Percentiles rank a stretch among this genome's conserved stretches.
Conservation (phyloP, 2,329 filamentous ascomycete genomes). For the Teratosphaeria zuluensis region DNA sequence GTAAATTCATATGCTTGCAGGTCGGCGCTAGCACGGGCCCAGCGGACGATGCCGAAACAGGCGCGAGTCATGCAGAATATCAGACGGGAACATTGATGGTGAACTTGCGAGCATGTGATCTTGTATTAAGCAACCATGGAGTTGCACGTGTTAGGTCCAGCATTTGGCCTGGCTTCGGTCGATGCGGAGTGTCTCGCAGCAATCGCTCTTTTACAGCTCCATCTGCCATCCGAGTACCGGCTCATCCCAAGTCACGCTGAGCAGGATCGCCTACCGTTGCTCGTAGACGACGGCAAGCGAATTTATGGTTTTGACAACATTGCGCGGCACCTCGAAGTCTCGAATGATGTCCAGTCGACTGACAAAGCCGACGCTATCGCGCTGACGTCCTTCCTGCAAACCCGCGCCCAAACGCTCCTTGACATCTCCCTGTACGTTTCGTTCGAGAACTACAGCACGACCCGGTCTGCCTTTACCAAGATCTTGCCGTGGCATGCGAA, state of each 20-base stretch:
- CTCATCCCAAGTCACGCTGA: conserved; percentile 52
- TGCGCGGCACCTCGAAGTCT: conserved; percentile 42
- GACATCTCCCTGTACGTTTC: conserved; percentile 86
- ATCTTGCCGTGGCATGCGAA: conserved; percentile 80
- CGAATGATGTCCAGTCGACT: no score
- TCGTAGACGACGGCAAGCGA: conserved; percentile 48
- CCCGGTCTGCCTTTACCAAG: conserved; percentile 68
- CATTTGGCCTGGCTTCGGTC: conserved; percentile 80
- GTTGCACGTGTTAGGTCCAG: conserved; percentile 83
- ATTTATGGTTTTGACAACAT: conserved; percentile 54
- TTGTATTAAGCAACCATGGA: conserved; percentile 25
- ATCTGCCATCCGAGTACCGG: conserved; percentile 52
- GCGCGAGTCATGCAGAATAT: neutral
- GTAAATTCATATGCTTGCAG: neutral
- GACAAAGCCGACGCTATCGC: conserved; percentile 32
- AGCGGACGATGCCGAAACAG: neutral
- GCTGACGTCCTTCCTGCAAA: conserved; percentile 50
- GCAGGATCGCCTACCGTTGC: conserved; percentile 18
- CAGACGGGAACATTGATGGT: neutral
- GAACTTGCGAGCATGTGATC: neutral
- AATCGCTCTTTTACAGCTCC: conserved; percentile 63
- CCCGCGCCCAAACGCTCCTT: conserved; percentile 66
- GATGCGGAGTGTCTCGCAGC: conserved; percentile 83
- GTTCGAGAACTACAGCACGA: conserved; percentile 75
- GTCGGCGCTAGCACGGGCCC: neutral